Conservation (phyloP, 2,329 filamentous ascomycete species). For the Dothideomycetidae sp. region DNA sequence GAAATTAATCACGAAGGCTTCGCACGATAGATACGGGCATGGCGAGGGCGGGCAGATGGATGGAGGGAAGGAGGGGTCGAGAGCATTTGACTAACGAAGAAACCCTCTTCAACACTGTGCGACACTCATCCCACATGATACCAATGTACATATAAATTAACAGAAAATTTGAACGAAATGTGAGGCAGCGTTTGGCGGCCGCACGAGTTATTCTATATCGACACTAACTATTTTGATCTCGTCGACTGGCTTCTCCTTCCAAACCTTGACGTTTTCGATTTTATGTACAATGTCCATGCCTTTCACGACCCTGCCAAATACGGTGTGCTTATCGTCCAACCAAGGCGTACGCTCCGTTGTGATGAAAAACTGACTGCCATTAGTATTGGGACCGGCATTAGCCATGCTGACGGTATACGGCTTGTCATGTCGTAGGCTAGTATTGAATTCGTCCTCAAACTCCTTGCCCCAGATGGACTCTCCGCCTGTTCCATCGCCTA, state of each 20-base stretch:
- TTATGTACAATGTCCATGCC: slow-evolving; percentile 89
- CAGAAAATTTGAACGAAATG: too few relatives aligned
- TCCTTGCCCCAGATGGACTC: slow-evolving; percentile 87
- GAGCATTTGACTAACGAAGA: too few relatives aligned
- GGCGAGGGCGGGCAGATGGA: too few relatives aligned
- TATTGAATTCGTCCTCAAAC: slow-evolving; percentile 84
- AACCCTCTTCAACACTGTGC: too few relatives aligned
- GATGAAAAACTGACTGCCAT: slow-evolving; percentile 95
- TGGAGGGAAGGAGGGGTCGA: too few relatives aligned
- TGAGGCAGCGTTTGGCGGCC: too few relatives aligned
- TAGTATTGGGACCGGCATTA: slow-evolving; percentile 88
- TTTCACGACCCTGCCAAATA: slow-evolving; percentile 81
- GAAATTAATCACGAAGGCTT: too few relatives aligned
- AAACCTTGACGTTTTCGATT: slow-evolving; percentile 81
- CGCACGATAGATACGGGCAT: too few relatives aligned
- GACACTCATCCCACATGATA: too few relatives aligned
- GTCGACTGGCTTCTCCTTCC: slow-evolving; percentile 87
- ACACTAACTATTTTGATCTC: slow-evolving; percentile 97
- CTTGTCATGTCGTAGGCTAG: slow-evolving; percentile 76
- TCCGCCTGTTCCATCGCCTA: slow-evolving; percentile 79
- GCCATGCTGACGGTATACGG: slow-evolving; percentile 96
- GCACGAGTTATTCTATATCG: slow-evolving; percentile 15
- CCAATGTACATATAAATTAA: too few relatives aligned
- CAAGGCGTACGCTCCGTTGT: slow-evolving; percentile 95
- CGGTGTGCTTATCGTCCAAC: slow-evolving; percentile 91